Conservation (phyloP, 441 rosid genomes). For the Flueggea neowawraea region DNA sequence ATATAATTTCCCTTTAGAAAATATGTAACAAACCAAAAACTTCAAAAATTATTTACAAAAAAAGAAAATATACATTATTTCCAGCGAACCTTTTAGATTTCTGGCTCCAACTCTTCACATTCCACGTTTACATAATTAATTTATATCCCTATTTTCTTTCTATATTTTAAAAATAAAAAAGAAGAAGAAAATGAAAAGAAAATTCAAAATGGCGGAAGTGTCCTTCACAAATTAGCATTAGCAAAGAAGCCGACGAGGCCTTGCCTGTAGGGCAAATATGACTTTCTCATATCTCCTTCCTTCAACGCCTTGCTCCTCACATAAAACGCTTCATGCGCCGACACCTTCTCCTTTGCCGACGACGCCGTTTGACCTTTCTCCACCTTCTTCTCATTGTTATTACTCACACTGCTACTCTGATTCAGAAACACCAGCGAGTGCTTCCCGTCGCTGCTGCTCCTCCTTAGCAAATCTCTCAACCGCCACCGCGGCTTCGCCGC, state of each 20-base stretch:
- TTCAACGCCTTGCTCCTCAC: conserved; percentile 50
- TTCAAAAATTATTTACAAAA: too few species aligned
- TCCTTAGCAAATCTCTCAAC: conserved; percentile 52
- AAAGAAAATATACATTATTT: too few species aligned
- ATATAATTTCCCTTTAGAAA: too few species aligned
- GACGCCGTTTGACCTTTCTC: conserved; percentile 6
- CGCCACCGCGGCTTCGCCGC: conserved; percentile 57
- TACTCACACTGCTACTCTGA: conserved; percentile 10
- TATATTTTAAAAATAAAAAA: background rate
- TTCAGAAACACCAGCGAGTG: conserved; percentile 37
- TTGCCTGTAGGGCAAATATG: conserved; percentile 74
- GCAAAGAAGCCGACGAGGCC: conserved; percentile 62
- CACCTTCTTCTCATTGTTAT: background rate
- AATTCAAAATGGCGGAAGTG: conserved; percentile 37
- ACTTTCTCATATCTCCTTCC: conserved; percentile 51
- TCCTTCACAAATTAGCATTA: conserved; percentile 26
- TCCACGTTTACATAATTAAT: too few species aligned
- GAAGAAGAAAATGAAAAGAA: background rate
- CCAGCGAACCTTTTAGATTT: too few species aligned
- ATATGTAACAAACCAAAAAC: too few species aligned
- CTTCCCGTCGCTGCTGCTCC: conserved; percentile 78
- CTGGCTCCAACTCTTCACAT: too few species aligned
- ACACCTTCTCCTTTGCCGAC: conserved; percentile 24
- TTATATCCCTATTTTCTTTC: too few species aligned
- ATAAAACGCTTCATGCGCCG: conserved; percentile 69